Conservation (phyloP, 169 alveolate genomes). For the Plasmodium adleri region DNA sequence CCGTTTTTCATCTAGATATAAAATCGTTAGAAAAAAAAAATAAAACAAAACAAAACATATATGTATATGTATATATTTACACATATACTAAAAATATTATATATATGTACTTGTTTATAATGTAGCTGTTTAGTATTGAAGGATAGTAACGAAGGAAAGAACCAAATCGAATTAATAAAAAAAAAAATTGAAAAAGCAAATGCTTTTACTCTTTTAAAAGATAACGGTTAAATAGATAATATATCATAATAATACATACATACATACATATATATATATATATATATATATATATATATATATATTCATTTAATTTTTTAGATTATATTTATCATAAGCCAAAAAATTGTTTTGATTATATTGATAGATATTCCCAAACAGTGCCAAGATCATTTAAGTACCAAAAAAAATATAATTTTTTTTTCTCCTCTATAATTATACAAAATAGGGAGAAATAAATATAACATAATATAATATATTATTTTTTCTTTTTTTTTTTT, state of each 20-base stretch:
- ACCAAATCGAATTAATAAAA: slow-evolving; percentile 50
- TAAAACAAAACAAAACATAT: background rate
- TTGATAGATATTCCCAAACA: slow-evolving; percentile 61
- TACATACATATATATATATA: no score
- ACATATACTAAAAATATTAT: background rate
- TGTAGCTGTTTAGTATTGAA: slow-evolving; percentile 27
- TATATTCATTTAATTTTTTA: slow-evolving; percentile 1
- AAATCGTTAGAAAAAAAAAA: slow-evolving; percentile 46
- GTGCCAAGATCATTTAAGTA: slow-evolving; percentile 60
- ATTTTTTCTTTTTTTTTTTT: no score
- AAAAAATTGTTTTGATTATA: slow-evolving; percentile 56
- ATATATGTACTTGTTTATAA: background rate
- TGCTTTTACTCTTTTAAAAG: slow-evolving; percentile 37
- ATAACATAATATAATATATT: background rate
- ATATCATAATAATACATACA: background rate
- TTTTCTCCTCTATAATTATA: background rate
- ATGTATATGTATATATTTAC: background rate
- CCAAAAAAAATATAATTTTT: slow-evolving; percentile 2
- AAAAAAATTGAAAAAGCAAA: slow-evolving; percentile 62
- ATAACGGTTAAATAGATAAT: slow-evolving; percentile 20
- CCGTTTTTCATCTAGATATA: slow-evolving; percentile 66
- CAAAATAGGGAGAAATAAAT: background rate
- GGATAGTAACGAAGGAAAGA: slow-evolving; percentile 70
- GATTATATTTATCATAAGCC: slow-evolving; percentile 63
- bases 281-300: background rate